Evolutionary conservation across 1,284 basidiomycete genomes (phyloP).

Genomic region (Malassezia japonica): DNA sequence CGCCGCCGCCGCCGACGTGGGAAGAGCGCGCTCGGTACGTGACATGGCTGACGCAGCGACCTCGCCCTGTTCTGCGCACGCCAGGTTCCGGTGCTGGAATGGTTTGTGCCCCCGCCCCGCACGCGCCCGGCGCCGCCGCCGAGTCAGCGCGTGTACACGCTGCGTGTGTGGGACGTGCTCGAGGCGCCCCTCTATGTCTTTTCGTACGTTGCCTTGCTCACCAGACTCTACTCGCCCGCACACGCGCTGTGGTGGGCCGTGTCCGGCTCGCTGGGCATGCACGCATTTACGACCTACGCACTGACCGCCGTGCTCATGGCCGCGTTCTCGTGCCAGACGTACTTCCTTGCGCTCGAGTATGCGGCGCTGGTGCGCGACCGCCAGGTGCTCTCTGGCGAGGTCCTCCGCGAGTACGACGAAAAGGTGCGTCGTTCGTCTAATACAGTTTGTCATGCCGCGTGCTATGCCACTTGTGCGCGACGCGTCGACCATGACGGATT

Average conservation of each 20-base stretch:
- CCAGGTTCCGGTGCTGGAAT: conserved; percentile 13
- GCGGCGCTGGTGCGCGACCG: conserved; percentile 10
- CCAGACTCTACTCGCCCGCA: conserved; percentile 14
- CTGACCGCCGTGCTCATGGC: conserved; percentile 6
- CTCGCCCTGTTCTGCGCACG: neutral
- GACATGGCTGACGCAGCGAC: neutral
- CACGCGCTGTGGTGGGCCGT: conserved; percentile 17
- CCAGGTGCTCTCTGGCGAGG: conserved; percentile 7
- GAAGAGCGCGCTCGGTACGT: neutral
- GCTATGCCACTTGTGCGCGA: conserved; percentile 18
- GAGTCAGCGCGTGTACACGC: conserved; percentile 7
- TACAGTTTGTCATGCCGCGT: conserved; percentile 15
- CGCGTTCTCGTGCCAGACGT: conserved; percentile 7
- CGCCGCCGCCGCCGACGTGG: conserved; percentile 5
- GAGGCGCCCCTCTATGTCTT: conserved; percentile 12
- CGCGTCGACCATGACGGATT: conserved; percentile 15
- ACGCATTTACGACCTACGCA: neutral
- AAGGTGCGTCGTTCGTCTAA: conserved; percentile 5
- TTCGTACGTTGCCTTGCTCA: conserved; percentile 1
- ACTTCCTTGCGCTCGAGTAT: conserved; percentile 7
- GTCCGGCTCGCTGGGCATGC: conserved; percentile 7
- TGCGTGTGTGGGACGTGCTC: conserved; percentile 15
- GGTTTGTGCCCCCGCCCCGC: conserved; percentile 13
- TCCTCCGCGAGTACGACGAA: conserved; percentile 18
- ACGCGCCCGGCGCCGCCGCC: neutral